Evolutionary conservation across 2,329 filamentous ascomycete genomes (phyloP), one percentile per base, ranked within the genome.

Genomic region (Paecilomyces variotii): DNA sequence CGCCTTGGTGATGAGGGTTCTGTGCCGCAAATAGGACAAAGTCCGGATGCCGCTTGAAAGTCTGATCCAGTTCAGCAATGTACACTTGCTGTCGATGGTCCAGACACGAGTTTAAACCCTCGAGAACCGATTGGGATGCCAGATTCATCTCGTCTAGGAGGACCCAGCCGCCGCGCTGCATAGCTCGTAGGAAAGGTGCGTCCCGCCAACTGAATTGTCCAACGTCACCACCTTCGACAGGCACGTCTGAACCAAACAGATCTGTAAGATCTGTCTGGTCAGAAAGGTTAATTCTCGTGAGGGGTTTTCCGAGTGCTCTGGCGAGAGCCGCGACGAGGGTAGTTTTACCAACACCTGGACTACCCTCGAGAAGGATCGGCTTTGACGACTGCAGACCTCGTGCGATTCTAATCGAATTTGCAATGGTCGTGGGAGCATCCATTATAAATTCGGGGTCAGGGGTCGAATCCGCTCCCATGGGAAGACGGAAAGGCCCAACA

Each of bases 181-280:
- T 97, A 0, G 94, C 94, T 70, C 91, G 89, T 24, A 99, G 79
- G 70, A 99, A 97, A 0, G 94, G 92, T 0, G 93, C 94, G 72
- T 99, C 93, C 65, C 91, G 85, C 94, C 94, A 99, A 1, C 90
- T 88, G 69, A 99, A 99, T 60, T 90, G 88, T 0, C 94, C 94
- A 6, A 91, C 88, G 67, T 89, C 86, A 0, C 89, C 91, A n/a
- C 91, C 92, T 75, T 97, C 94, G 2, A 96, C 87, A 0, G 94
- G 94, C 6, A 96, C 91, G 76, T 99, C 94, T 0, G 93, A 96
- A 60, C 94, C 94, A 71, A 99, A 99, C 0, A 99, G 79, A 71
- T 99, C 94, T 83, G 97, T 97, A 55, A 99, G 78, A 73, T 99
- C 94, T 0, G 95, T 99, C 75, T 99, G 94, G 66, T 99, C 94